Evolutionary conservation across 1,284 basidiomycete genomes (phyloP), one percentile per base, ranked within the genome.

Genomic region (Sparassis latifolia): DNA sequence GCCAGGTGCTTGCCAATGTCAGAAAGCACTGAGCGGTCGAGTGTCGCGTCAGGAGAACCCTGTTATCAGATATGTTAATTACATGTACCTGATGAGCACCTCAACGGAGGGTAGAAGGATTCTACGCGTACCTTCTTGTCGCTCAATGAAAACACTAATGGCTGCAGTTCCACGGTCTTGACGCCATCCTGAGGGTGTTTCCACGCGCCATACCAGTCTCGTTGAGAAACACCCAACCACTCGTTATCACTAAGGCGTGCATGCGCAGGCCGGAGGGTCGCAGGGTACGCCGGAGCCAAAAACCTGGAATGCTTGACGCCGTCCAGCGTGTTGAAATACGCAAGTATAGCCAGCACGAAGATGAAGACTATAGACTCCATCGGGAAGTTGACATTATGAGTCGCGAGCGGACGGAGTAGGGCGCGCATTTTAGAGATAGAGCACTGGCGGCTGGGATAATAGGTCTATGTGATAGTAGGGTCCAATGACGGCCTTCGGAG

Each of bases 311-410:
- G 78, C 55, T 92, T 92, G 66, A 95, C 86, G 42, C 90, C 88
- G 55, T 83, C 82, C 51, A 97, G 78, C 55, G 96, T 79, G 66
- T 94, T 90, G 67, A 97, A 95, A 70, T 97, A 97, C 46, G 89
- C 86, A 41, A 97, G 78, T 2, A 94, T 97, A 35, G 88, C 88
- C 53, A 93, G 68, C 63, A 94, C 81, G 66, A 86, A 91, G 69
- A 90, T 87, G 63, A 84, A 80, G 50, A 96, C 92, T 58, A 96
- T 91, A 28, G 89, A 86, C 67, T 97, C 94, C 51, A 86, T 86
- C 45, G 84, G 84, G 2, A 72, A 80, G 65, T 79, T 79, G 27
- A 80, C 82, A 2, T 83, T 80, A 54, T 82, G 80, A 7, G 76
- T 75, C 4, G 82, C 82, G 56, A 86, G 72, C 0, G 82, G 80